These are phyloP conservation scores for Myrmaecium sp. DNA, from an alignment of 2,329 filamentous ascomycete genomes.

Conservation along the genomic window DNA sequence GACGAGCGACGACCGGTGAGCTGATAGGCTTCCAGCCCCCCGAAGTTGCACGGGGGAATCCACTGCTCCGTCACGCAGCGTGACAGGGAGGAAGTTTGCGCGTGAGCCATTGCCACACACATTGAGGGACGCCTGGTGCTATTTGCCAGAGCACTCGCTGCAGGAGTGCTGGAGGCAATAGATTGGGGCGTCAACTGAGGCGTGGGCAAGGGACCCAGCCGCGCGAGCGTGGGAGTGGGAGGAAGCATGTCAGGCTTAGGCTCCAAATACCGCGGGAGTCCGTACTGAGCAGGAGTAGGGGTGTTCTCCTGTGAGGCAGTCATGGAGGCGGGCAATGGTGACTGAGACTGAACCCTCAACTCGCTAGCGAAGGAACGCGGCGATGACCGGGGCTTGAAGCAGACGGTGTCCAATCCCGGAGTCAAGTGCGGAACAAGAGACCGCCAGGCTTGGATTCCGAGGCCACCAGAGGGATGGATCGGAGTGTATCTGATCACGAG, in stretches of 20 bases:
- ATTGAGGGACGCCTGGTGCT: conserved; percentile 38
- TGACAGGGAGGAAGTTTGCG: conserved; percentile 35
- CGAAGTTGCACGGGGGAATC: conserved; percentile 20
- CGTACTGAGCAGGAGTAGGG: conserved; percentile 23
- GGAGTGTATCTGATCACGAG: conserved; percentile 77
- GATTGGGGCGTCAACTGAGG: conserved; percentile 43
- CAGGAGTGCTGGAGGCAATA: conserved; percentile 38
- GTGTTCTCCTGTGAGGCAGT: conserved; percentile 24
- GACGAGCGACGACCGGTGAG: conserved; percentile 27
- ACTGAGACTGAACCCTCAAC: conserved; percentile 6
- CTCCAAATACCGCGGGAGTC: conserved; percentile 32
- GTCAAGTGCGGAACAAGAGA: conserved; percentile 38
- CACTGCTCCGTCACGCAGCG: conserved; percentile 38
- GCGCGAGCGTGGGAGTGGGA: conserved; percentile 37
- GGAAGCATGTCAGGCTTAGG: conserved; percentile 31
- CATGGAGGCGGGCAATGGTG: conserved; percentile 10
- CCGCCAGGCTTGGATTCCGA: conserved; percentile 25
- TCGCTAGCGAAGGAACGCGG: too few species aligned
- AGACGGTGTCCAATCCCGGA: conserved; percentile 36
- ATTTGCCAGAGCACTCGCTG: conserved; percentile 36
- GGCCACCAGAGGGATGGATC: too few species aligned
- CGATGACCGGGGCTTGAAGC: conserved; percentile 18
- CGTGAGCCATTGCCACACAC: conserved; percentile 40
- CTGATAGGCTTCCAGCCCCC: conserved; percentile 29
- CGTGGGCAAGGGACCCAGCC: conserved; percentile 41